phyloP scores from a whole-genome alignment of 495 filamentous ascomycete species.

The Hamigera avellanea region DNA sequence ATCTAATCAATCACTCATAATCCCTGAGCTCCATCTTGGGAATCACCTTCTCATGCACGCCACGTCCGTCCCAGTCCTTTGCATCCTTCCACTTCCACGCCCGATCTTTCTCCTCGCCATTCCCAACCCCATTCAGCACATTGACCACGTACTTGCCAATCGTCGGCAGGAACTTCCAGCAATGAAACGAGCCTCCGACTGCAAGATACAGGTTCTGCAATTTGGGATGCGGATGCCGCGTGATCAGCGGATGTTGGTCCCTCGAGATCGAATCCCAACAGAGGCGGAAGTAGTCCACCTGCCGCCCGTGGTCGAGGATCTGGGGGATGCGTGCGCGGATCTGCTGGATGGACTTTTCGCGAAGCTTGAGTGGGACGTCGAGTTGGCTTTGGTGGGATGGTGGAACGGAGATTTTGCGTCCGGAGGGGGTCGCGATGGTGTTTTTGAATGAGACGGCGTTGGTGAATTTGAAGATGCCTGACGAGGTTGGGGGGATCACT shows the following conservation, averaged over 20 bases:
- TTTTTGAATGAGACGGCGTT: constrained; percentile 22
- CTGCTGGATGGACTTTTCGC: constrained; percentile 1
- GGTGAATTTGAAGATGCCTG: constrained; percentile 25
- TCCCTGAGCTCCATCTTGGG: no score
- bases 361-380: constrained; percentile 6
- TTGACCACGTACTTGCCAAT: constrained; percentile 45
- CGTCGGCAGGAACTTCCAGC: constrained; percentile 48
- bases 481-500: constrained; percentile 20
- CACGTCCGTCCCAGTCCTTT: no score
- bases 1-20: no score
- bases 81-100: constrained; percentile 26
- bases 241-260: constrained; percentile 42
- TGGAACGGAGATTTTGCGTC: constrained; percentile 20
- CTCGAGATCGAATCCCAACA: constrained; percentile 25
- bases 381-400: constrained; percentile 7
- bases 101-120: constrained; percentile 18
- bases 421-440: constrained; percentile 15
- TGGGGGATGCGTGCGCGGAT: constrained; percentile 12
- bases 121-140: constrained; percentile 26
- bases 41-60: no score
- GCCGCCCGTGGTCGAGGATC: constrained; percentile 10
- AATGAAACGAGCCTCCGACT: constrained; percentile 35
- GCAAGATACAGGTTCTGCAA: constrained; percentile 32
- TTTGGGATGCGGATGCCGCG: constrained; percentile 25
- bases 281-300: constrained; percentile 14